phyloP scores from a whole-genome alignment of 1,284 basidiomycete species.

The Rhodofomes roseus region DNA sequence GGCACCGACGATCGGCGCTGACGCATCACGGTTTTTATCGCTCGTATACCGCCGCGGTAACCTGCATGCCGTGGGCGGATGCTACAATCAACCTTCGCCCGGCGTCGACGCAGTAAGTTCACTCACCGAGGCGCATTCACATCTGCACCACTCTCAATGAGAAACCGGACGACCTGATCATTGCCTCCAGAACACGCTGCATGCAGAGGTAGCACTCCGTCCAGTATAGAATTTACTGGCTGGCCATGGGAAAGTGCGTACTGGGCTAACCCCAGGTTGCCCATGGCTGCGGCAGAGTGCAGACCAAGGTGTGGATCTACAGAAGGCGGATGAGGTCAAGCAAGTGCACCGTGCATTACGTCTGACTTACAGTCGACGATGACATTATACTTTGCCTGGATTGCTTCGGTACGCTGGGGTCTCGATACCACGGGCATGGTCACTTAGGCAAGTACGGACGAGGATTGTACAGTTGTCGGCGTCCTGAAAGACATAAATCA shows the following conservation, averaged over 20 bases:
- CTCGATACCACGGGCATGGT: constrained; percentile 31
- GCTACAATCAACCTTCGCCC: constrained; percentile 36
- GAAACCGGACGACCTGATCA: constrained; percentile 77
- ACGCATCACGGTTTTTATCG: constrained; percentile 62
- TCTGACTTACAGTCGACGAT: constrained; percentile 65
- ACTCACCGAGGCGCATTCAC: constrained; percentile 83
- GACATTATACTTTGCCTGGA: constrained; percentile 75
- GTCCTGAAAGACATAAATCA: not conserved
- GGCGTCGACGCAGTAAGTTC: not conserved
- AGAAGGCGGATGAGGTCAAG: not conserved
- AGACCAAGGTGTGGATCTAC: constrained; percentile 83
- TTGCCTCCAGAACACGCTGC: constrained; percentile 87
- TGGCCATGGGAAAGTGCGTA: constrained; percentile 91
- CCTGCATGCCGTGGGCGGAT: constrained; percentile 32
- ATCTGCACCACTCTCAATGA: constrained; percentile 89
- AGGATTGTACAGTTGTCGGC: not conserved
- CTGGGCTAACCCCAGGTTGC: constrained; percentile 83
- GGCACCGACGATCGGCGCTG: constrained; percentile 71
- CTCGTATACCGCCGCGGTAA: constrained; percentile 75
- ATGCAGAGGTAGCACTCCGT: constrained; percentile 89
- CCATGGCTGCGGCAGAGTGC: constrained; percentile 85
- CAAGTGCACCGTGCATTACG: not conserved
- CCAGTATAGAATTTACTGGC: constrained; percentile 88
- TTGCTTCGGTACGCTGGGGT: constrained; percentile 48
- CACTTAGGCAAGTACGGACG: not conserved